Evolutionary conservation across 2,329 filamentous ascomycete species (phyloP).

Genomic region (Sclerotinia subarctica): DNA sequence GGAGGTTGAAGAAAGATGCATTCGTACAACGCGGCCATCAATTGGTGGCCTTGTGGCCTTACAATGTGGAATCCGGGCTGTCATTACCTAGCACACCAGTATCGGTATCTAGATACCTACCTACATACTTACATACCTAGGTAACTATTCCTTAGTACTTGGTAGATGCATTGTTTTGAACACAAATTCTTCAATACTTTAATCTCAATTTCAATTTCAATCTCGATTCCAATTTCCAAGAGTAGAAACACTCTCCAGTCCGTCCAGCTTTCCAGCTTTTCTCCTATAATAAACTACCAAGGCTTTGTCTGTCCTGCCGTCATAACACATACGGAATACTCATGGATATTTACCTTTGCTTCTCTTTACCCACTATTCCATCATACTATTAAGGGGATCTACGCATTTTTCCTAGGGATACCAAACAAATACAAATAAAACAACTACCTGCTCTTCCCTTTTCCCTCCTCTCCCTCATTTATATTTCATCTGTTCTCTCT

Average conservation of each 20-base stretch:
- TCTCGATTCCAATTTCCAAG: background rate
- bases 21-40: too few species aligned
- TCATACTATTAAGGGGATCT: constrained; percentile 6
- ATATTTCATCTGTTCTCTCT: background rate
- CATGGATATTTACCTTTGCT: background rate
- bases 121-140: too few species aligned
- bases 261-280: background rate
- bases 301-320: background rate
- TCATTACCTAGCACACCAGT: too few species aligned
- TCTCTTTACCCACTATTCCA: constrained; percentile 6
- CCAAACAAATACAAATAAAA: constrained; percentile 2
- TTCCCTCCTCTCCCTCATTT: background rate
- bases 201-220: background rate
- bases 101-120: too few species aligned
- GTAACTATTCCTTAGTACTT: too few species aligned
- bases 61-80: too few species aligned
- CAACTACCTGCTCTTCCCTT: background rate
- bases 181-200: background rate
- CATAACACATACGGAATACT: background rate
- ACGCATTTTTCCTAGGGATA: background rate
- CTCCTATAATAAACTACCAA: background rate
- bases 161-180: too few species aligned
- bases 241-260: too few species aligned
- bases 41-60: too few species aligned
- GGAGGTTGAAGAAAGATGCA: too few species aligned